phyloP scores from a whole-genome alignment of 306 rosid species.

The Sicyos baderoa region DNA sequence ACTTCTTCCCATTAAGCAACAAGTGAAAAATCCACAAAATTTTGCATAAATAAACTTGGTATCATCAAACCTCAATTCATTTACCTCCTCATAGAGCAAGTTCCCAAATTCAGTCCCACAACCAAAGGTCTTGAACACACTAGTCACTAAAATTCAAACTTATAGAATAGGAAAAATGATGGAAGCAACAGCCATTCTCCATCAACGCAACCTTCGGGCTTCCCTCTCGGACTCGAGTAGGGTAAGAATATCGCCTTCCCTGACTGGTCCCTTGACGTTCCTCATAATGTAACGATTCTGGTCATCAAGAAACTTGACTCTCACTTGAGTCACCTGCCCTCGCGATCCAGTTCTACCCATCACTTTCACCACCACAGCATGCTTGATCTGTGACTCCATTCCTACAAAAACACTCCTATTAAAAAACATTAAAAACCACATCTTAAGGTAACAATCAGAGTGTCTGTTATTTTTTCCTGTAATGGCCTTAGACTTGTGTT shows the following conservation, averaged over 20 bases:
- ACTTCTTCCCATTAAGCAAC: neutral
- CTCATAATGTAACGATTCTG: slow-evolving; percentile 24
- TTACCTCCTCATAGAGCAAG: neutral
- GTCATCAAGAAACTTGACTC: slow-evolving; percentile 23
- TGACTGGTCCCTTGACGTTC: slow-evolving; percentile 22
- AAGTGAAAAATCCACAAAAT: neutral
- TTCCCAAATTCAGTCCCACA: neutral
- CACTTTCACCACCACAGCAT: slow-evolving; percentile 20
- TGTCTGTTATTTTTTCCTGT: too few relatives aligned
- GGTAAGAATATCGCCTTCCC: slow-evolving; percentile 24
- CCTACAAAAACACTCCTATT: neutral
- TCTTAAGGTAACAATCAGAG: too few relatives aligned
- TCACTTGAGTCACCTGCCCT: slow-evolving; percentile 23
- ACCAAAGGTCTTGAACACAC: slow-evolving; percentile 5
- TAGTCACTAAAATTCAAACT: neutral
- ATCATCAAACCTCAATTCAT: neutral
- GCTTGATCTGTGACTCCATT: slow-evolving; percentile 20
- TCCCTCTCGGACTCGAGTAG: slow-evolving; percentile 23
- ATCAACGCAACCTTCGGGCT: slow-evolving; percentile 22
- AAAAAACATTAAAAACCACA: too few relatives aligned
- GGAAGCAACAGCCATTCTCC: neutral
- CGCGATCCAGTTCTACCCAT: slow-evolving; percentile 23
- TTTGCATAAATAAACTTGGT: neutral
- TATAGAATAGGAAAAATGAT: neutral
- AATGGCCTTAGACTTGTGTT: too few relatives aligned